A percentile compares a stretch with the other conserved stretches of the same genome.
Conservation (phyloP, 2,329 filamentous ascomycete species). For the Scytalidium lignicola region DNA sequence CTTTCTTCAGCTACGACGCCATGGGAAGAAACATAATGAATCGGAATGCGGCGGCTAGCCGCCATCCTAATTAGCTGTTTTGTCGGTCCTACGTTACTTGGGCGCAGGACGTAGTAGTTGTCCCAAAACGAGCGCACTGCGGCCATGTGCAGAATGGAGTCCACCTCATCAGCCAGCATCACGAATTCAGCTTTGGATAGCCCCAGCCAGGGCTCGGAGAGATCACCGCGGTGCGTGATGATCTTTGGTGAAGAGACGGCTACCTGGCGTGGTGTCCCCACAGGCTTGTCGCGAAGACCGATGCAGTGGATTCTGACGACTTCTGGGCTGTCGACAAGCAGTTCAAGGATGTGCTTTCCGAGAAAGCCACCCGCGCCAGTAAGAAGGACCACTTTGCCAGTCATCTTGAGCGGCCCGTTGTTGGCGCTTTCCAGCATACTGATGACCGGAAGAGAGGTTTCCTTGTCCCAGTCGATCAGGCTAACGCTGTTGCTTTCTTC, state of each 20-base stretch:
- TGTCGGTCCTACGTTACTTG: constrained; percentile 32
- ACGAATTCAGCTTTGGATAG: constrained; percentile 26
- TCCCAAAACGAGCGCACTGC: constrained; percentile 36
- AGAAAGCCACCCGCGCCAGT: constrained; percentile 39
- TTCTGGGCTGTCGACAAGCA: constrained; percentile 26
- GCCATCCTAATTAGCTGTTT: constrained; percentile 29
- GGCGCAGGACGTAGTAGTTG: constrained; percentile 30
- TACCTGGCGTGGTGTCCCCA: constrained; percentile 1
- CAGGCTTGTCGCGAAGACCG: constrained; percentile 28
- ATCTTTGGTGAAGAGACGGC: constrained; percentile 16
- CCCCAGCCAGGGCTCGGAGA: constrained; percentile 32
- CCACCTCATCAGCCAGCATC: constrained; percentile 26
- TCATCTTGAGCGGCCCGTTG: no score
- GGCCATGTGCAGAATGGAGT: constrained; percentile 50
- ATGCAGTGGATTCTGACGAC: constrained; percentile 39
- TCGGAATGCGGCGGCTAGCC: constrained; percentile 22
- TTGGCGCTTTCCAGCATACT: no score
- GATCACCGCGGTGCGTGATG: constrained; percentile 31
- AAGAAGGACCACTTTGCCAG: no score
- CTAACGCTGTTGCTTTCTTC: not conserved
- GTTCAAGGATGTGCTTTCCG: constrained; percentile 31
- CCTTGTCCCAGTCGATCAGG: constrained; percentile 12
- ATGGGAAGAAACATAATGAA: constrained; percentile 35
- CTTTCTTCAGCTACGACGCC: not conserved
- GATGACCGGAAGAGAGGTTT: constrained; percentile 3